A percentile compares a stretch with the other conserved stretches of the same genome.
Conservation (phyloP, 2,329 filamentous ascomycete genomes). For the Sporothrix euskadiensis region DNA sequence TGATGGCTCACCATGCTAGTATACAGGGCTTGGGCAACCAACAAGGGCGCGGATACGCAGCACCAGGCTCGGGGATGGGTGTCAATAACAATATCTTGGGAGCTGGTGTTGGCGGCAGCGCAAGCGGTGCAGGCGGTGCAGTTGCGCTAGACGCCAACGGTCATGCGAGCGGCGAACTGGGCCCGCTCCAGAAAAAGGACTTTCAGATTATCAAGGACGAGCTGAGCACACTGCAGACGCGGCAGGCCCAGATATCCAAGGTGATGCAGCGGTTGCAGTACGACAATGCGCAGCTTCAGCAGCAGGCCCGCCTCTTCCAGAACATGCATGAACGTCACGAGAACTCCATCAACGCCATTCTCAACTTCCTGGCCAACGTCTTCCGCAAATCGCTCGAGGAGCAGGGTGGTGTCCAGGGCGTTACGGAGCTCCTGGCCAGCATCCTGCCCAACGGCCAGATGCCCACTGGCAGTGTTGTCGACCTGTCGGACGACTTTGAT, state of each 20-base stretch:
- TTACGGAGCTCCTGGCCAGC: conserved; percentile 80
- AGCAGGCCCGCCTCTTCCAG: conserved; percentile 86
- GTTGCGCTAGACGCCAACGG: not conserved
- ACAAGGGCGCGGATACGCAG: conserved; percentile 40
- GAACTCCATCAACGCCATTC: conserved; percentile 97
- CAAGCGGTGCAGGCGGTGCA: conserved; percentile 25
- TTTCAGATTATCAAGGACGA: conserved; percentile 76
- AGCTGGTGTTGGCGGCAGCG: conserved; percentile 25
- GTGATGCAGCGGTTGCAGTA: conserved; percentile 78
- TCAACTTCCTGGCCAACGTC: conserved; percentile 94
- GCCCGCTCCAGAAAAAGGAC: conserved; percentile 66
- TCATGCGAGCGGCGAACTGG: conserved; percentile 44
- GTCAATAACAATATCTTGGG: conserved; percentile 19
- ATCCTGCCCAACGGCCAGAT: conserved; percentile 63
- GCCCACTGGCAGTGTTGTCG: conserved; percentile 50
- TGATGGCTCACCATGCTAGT: conserved; percentile 32
- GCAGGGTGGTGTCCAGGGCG: conserved; percentile 70
- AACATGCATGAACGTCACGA: conserved; percentile 94
- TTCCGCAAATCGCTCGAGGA: conserved; percentile 93
- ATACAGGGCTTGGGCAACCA: conserved; percentile 28
- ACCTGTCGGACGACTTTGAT: conserved; percentile 62
- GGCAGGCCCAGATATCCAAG: conserved; percentile 81
- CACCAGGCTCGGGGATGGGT: conserved; percentile 35
- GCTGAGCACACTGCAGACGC: conserved; percentile 76
- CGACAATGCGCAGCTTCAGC: conserved; percentile 85